Evolutionary conservation across 2,329 filamentous ascomycete species (phyloP).

Genomic region (Orbilia ellipsospora): DNA sequence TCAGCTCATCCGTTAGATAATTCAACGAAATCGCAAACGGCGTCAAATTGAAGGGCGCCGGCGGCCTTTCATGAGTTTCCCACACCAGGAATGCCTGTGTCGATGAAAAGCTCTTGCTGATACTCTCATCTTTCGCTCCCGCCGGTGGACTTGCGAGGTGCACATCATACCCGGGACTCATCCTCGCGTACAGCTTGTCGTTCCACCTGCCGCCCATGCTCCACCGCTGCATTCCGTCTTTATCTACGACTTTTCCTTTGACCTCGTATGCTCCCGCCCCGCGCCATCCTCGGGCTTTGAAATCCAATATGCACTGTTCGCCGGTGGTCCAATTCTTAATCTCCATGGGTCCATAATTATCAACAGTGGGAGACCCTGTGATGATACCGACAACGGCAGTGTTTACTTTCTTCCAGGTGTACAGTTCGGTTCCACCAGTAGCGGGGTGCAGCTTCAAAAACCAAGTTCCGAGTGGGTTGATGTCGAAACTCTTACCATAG

Average conservation of each 20-base stretch:
- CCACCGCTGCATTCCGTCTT: constrained; percentile 82
- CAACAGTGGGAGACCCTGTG: constrained; percentile 93
- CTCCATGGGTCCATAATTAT: constrained; percentile 97
- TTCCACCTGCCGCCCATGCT: constrained; percentile 96
- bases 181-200: constrained; percentile 92
- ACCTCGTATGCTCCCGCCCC: constrained; percentile 91
- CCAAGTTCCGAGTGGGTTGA: constrained; percentile 96
- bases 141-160: constrained; percentile 69
- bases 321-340: constrained; percentile 97
- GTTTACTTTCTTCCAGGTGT: constrained; percentile 99
- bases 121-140: constrained; percentile 51
- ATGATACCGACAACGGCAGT: constrained; percentile 98
- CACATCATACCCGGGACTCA: constrained; percentile 89
- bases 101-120: constrained; percentile 62
- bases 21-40: constrained; percentile 96
- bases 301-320: constrained; percentile 87
- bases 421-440: constrained; percentile 82
- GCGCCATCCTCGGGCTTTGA: constrained; percentile 96
- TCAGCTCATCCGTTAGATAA: constrained; percentile 84
- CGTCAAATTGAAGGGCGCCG: constrained; percentile 93
- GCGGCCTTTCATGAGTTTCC: constrained; percentile 84
- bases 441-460: constrained; percentile 85
- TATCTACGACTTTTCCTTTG: constrained; percentile 83
- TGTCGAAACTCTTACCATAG: constrained; percentile 96
- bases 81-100: constrained; percentile 88